Conservation (phyloP, 768 basidiomycete species). For the Leccinellum albellum region DNA sequence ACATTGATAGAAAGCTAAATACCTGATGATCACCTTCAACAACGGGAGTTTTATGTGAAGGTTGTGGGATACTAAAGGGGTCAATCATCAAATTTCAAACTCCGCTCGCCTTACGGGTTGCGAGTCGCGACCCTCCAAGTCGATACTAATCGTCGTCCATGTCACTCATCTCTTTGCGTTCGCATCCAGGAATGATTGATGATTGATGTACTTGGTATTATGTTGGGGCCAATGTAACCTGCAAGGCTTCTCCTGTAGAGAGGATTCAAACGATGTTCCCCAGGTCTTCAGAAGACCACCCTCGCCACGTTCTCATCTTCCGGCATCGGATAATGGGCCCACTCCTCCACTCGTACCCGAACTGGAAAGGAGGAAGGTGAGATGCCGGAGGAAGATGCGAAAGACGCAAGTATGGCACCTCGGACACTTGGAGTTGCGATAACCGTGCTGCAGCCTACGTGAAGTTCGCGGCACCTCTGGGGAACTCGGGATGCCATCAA, state of each 20-base stretch:
- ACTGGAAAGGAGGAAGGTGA: slow-evolving; percentile 47
- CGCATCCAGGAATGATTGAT: too few relatives aligned
- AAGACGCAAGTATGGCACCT: slow-evolving; percentile 78
- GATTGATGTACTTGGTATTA: slow-evolving; percentile 21
- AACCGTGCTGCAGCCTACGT: slow-evolving; percentile 90
- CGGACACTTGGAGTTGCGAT: slow-evolving; percentile 90
- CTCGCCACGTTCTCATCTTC: too few relatives aligned
- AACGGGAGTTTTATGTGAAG: too few relatives aligned
- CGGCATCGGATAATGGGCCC: slow-evolving; percentile 39
- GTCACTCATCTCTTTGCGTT: too few relatives aligned
- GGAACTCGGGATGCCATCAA: slow-evolving; percentile 96
- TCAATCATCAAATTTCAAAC: too few relatives aligned
- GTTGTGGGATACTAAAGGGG: too few relatives aligned
- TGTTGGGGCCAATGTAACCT: slow-evolving; percentile 84
- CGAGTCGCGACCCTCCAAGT: too few relatives aligned
- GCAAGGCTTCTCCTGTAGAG: slow-evolving; percentile 69
- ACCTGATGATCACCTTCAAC: too few relatives aligned
- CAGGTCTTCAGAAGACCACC: slow-evolving; percentile 43
- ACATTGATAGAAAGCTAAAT: too few relatives aligned
- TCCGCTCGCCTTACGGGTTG: too few relatives aligned
- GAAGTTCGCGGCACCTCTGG: slow-evolving; percentile 83
- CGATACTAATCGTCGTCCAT: too few relatives aligned
- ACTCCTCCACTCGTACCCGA: slow-evolving; percentile 37
- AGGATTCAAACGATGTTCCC: slow-evolving; percentile 39
- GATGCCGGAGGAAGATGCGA: slow-evolving; percentile 60